phyloP scores from a whole-genome alignment of 352 stramenopile species.

The Phytophthora melonis region DNA sequence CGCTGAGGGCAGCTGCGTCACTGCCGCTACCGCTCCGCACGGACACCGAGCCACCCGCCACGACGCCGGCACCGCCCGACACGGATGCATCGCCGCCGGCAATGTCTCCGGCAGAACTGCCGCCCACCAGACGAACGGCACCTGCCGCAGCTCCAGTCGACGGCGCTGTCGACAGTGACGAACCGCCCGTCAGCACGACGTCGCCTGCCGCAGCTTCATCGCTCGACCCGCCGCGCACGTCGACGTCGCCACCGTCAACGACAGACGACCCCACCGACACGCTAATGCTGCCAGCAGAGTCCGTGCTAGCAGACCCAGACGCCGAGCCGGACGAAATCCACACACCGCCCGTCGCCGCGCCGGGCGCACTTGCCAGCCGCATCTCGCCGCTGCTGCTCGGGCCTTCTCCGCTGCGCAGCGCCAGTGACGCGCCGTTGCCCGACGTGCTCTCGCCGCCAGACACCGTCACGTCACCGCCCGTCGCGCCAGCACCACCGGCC shows the following conservation, averaged over 20 bases:
- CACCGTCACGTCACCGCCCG: conserved; percentile 20
- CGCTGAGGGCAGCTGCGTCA: conserved; percentile 16
- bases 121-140: conserved; percentile 20
- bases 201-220: conserved; percentile 12
- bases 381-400: conserved; percentile 22
- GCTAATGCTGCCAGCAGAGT: conserved; percentile 14
- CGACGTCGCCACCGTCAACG: conserved; percentile 21
- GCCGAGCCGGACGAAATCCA: conserved; percentile 29
- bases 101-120: conserved; percentile 26
- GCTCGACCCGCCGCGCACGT: conserved; percentile 18
- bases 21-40: conserved; percentile 12
- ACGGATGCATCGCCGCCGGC: conserved; percentile 10
- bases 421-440: conserved; percentile 19
- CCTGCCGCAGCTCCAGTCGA: conserved; percentile 20
- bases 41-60: conserved; percentile 3
- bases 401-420: conserved; percentile 32
- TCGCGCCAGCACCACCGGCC: too few relatives aligned
- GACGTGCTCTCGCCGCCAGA: conserved; percentile 25
- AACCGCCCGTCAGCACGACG: conserved; percentile 27
- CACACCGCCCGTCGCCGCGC: conserved; percentile 23
- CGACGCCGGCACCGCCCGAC: conserved; percentile 15
- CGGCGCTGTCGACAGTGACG: conserved; percentile 12
- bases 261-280: conserved; percentile 28
- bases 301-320: conserved; percentile 3
- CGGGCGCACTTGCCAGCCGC: conserved; percentile 25